Evolutionary conservation across 2,329 filamentous ascomycete species (phyloP), one percentile per base, ranked within the genome.

Genomic region (Lasiodiplodia theobromae): DNA sequence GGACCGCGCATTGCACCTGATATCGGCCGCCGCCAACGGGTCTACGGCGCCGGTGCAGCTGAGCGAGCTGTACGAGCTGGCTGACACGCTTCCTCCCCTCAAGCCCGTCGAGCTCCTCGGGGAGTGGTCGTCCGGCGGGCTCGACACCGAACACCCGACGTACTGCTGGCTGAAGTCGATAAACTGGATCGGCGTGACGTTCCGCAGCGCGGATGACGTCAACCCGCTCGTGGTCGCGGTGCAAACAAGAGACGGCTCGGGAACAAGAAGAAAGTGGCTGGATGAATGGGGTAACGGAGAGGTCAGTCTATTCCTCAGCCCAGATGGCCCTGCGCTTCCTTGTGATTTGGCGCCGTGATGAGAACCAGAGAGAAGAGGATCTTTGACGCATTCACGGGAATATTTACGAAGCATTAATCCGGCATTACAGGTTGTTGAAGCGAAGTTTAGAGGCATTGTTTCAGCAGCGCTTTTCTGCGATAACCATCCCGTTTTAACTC

Each of bases 111-210:
- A 64, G 6, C 60, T 78, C 2, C 70, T 76, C n/a, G 77, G 77
- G 3, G 69, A 74, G 68, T 78, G 77, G 77, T 69, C 72, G 3
- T 75, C 75, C 16, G 73, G 72, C n/a, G 21, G 44, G 10, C 68
- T 78, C 34, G 69, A 74, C 37, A 77, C 75, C 0, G 72, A 72
- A 1, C 75, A 77, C 40, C 71, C 73, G 1, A 71, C 71, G 2
- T 70, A 76, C 56, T 47, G 68, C 8, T 67, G 71, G 23, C 69
- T 77, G 28, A 69, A 68, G 6, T 66, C 70, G 2, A 70, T 77
- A 44, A 74, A 74, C 12, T 79, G 77, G 77, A 73, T 74, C 0
- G 77, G 77, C 0, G 76, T 77, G 23, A 73, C 73, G n/a, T 78
- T 78, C 52, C 69, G 72, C 3, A 71, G 69, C 2, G 70, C 70